Conservation (phyloP, 2,329 filamentous ascomycete species). For the Xylogone sp. region DNA sequence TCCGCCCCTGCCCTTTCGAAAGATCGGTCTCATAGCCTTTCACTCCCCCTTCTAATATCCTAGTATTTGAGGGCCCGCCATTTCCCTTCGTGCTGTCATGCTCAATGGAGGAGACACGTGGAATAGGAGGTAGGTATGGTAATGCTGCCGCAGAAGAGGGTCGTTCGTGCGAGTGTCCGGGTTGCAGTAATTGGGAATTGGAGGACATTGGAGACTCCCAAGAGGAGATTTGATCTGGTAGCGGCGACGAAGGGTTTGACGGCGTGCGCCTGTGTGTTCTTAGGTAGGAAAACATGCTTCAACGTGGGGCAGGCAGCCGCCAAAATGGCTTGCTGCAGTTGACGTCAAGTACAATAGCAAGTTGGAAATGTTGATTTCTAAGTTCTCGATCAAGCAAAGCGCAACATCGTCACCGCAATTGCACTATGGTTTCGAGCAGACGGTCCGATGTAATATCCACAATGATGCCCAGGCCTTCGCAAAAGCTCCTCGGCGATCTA, state of each 20-base stretch:
- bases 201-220: conserved; percentile 20
- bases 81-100: conserved; percentile 8
- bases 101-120: conserved; percentile 29
- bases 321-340: background rate
- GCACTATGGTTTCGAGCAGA: background rate
- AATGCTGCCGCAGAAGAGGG: conserved; percentile 35
- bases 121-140: conserved; percentile 40
- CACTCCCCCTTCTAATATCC: conserved; percentile 11
- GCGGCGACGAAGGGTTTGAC: conserved; percentile 29
- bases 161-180: conserved; percentile 14
- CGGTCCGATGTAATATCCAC: background rate
- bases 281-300: conserved; percentile 30
- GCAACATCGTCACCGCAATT: background rate
- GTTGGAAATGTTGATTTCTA: background rate
- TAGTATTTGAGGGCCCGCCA: conserved; percentile 8
- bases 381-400: background rate
- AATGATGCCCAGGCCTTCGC: background rate
- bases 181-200: conserved; percentile 22
- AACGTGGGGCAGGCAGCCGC: background rate
- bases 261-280: conserved; percentile 28
- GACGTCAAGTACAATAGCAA: background rate
- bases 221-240: conserved; percentile 18
- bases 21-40: conserved; percentile 11
- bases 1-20: conserved; percentile 9
- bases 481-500: background rate